Evolutionary conservation across 1,284 basidiomycete genomes (phyloP).

Genomic region (Sporisorium exsertum): DNA sequence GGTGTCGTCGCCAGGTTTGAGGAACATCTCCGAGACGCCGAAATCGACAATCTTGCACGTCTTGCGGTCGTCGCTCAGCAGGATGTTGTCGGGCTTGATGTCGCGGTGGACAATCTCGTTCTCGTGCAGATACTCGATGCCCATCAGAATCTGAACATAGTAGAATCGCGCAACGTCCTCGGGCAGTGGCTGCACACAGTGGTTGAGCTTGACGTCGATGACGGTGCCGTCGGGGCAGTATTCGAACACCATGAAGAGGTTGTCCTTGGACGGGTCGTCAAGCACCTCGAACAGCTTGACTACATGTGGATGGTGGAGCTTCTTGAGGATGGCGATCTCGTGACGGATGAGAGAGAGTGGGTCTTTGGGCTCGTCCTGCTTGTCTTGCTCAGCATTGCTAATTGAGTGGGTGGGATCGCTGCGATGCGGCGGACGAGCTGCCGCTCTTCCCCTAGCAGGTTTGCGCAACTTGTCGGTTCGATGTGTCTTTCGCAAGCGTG

Average conservation of each 20-base stretch:
- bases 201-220: slow-evolving; percentile 70
- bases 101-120: slow-evolving; percentile 73
- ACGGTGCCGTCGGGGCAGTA: slow-evolving; percentile 71
- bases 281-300: slow-evolving; percentile 74
- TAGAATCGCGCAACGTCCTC: slow-evolving; percentile 71
- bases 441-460: slow-evolving; percentile 9
- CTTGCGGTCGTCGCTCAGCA: slow-evolving; percentile 71
- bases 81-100: slow-evolving; percentile 74
- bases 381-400: not conserved
- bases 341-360: slow-evolving; percentile 63
- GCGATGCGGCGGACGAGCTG: not conserved
- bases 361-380: slow-evolving; percentile 46
- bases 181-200: slow-evolving; percentile 61
- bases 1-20: slow-evolving; percentile 70
- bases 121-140: slow-evolving; percentile 73
- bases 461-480: slow-evolving; percentile 43
- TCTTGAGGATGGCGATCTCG: slow-evolving; percentile 66
- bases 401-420: slow-evolving; percentile 16
- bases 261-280: slow-evolving; percentile 73
- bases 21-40: slow-evolving; percentile 74
- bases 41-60: slow-evolving; percentile 75
- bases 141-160: slow-evolving; percentile 73
- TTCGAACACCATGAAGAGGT: slow-evolving; percentile 72
- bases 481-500: slow-evolving; percentile 56
- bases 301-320: slow-evolving; percentile 70